Evolutionary conservation across 257 asterid genomes (phyloP).

Genomic region (Asclepias syriaca): DNA sequence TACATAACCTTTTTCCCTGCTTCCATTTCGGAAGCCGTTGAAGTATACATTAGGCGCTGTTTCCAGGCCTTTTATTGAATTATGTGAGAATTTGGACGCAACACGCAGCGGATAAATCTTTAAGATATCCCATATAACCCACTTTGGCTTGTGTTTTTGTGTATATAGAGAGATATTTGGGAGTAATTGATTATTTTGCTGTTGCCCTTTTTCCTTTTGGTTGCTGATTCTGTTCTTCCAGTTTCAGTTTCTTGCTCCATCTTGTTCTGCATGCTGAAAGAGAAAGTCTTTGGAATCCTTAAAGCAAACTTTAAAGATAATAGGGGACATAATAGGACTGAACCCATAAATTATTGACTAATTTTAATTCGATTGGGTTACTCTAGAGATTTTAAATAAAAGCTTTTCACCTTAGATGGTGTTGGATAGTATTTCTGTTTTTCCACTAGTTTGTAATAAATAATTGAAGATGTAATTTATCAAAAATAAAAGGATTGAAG

Average conservation of each 20-base stretch:
- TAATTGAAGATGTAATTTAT: no score
- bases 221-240: neutral
- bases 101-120: slow-evolving; percentile 1
- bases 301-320: no score
- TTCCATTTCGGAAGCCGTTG: slow-evolving; percentile 16
- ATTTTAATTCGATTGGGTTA: no score
- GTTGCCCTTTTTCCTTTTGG: neutral
- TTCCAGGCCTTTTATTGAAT: neutral
- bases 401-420: no score
- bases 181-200: neutral
- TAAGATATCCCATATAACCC: slow-evolving; percentile 1
- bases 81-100: neutral
- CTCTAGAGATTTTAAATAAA: no score
- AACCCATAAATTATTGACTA: no score
- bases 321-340: no score
- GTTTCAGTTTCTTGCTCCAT: neutral
- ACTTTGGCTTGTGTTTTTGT: neutral
- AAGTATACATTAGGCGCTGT: slow-evolving; percentile 8
- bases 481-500: no score
- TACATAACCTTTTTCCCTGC: neutral
- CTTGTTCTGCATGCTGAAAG: no score
- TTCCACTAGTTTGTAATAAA: no score
- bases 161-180: neutral
- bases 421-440: no score
- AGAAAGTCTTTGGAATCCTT: no score